Base-by-base conservation (phyloP, 2,329 filamentous ascomycete species). In the Coleophoma eucalyptorum region DNA sequence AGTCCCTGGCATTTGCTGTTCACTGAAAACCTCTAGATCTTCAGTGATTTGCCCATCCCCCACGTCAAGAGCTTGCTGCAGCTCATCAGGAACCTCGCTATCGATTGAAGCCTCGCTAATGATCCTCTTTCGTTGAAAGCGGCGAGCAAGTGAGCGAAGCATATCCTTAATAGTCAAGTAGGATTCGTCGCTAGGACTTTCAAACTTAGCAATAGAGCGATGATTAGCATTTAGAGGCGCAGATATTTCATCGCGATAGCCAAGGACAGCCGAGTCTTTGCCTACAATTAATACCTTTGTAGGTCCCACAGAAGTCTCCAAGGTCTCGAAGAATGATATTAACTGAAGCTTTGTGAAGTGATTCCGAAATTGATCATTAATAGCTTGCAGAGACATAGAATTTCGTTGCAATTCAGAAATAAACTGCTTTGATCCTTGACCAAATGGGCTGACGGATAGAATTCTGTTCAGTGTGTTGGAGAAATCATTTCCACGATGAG, bases 271-370 rank as follows among this genome's bases (percentile, higher is more conserved):
- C 1, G 64, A 62, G 15, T 62, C 54, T 41, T 60, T 63, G 3
- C 62, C 61, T 10, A 68, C 55, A 26, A 65, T 53, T 33, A 60
- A 42, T 15, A 41, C 42, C 20, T 50, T 47, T 8, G 44, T 45
- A 5, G 18, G 3, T n/a, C 38, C 44, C 3, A 59, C 19, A 15
- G 50, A 58, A 3, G 58, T 68, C 0, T 53, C 47, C 1, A 60
- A 43, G 3, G 65, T 69, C 49, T 70, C 67, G 43, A 67, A 70
- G 45, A 70, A 70, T 0, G 68, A 71, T 47, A 60, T 63, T 2
- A 70, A 61, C 2, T 62, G 52, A 3, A 70, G 46, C 33, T 63
- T 60, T 3, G 56, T 34, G 1, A 57, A 56, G 37, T 56, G 46
- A 47, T 67, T 62, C 11, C 62, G 59, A 53, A 70, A 70, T 4